phyloP scores from a whole-genome alignment of 352 stramenopile genomes.

The Globisporangium paroecandrum region DNA sequence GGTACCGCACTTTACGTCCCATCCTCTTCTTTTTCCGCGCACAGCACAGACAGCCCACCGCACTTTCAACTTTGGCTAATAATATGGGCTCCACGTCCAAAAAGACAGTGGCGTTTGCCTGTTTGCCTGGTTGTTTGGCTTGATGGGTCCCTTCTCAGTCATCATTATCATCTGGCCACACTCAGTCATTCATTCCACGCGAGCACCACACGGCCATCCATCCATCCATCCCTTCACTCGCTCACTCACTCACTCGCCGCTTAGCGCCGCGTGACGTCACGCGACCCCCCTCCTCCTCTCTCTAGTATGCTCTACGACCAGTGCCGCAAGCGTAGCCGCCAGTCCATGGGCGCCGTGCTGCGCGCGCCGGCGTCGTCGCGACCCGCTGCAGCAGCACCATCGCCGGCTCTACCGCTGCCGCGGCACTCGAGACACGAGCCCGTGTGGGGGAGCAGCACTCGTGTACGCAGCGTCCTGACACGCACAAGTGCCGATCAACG shows the following conservation, averaged over 20 bases:
- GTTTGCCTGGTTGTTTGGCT: neutral
- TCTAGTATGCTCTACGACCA: conserved; percentile 10
- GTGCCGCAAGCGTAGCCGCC: conserved; percentile 1
- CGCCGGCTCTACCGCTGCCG: neutral
- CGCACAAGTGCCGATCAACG: neutral
- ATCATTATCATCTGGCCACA: neutral
- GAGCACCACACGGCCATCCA: neutral
- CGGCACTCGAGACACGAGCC: neutral
- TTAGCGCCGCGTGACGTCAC: neutral
- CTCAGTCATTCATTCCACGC: neutral
- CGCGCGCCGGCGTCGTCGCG: neutral
- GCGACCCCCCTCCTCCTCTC: neutral
- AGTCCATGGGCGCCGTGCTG: neutral
- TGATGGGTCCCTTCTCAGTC: neutral
- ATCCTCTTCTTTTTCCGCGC: neutral
- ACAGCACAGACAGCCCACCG: neutral
- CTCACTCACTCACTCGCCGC: neutral
- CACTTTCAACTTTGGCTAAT: neutral
- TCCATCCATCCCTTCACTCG: neutral
- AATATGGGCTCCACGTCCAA: neutral
- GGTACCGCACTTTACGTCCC: neutral
- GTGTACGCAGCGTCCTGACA: neutral
- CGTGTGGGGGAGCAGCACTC: neutral
- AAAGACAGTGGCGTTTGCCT: neutral
- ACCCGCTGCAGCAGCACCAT: too few relatives aligned